Percentiles rank a stretch among this genome's conserved stretches.
Conservation (phyloP, 768 basidiomycete genomes). For the Suillus luteus region DNA sequence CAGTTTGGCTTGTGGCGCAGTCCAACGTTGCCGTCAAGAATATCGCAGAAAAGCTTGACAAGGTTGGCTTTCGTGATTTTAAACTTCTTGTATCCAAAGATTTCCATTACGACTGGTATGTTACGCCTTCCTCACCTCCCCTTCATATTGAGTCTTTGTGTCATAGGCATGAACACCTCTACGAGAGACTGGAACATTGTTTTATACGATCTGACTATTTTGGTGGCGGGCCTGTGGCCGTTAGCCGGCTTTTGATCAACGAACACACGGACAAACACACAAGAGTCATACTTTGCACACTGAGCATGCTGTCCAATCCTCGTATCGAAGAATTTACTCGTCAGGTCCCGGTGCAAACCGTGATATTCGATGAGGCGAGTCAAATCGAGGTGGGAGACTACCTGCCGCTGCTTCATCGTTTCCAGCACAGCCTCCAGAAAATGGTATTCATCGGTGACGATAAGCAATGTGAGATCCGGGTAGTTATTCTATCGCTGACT, state of each 20-base stretch:
- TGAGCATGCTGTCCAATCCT: conserved; percentile 46
- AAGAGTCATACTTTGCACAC: conserved; percentile 47
- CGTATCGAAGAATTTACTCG: conserved; percentile 17
- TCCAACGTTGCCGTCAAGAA: conserved; percentile 57
- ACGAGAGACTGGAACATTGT: conserved; percentile 33
- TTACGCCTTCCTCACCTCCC: not conserved
- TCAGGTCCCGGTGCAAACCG: conserved; percentile 36
- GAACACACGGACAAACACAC: conserved; percentile 7
- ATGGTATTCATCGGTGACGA: conserved; percentile 43
- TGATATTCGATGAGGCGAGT: conserved; percentile 51
- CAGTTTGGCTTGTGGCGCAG: conserved; percentile 47
- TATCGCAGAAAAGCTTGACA: conserved; percentile 47
- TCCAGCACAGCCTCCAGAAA: conserved; percentile 30
- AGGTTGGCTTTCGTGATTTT: conserved; percentile 36
- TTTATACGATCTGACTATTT: conserved; percentile 43
- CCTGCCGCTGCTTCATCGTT: conserved; percentile 36
- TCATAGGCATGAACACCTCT: conserved; percentile 54
- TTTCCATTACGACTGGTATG: conserved; percentile 49
- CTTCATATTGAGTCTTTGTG: conserved; percentile 4
- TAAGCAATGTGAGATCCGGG: conserved; percentile 34
- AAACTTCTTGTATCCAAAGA: conserved; percentile 46
- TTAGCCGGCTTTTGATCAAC: conserved; percentile 29
- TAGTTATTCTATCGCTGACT: not conserved
- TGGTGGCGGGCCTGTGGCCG: conserved; percentile 15
- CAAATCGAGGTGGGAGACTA: conserved; percentile 48